These are phyloP conservation scores for Aspergillus olivimuriae DNA, from an alignment of 495 filamentous ascomycete genomes.

Conservation along the genomic window DNA sequence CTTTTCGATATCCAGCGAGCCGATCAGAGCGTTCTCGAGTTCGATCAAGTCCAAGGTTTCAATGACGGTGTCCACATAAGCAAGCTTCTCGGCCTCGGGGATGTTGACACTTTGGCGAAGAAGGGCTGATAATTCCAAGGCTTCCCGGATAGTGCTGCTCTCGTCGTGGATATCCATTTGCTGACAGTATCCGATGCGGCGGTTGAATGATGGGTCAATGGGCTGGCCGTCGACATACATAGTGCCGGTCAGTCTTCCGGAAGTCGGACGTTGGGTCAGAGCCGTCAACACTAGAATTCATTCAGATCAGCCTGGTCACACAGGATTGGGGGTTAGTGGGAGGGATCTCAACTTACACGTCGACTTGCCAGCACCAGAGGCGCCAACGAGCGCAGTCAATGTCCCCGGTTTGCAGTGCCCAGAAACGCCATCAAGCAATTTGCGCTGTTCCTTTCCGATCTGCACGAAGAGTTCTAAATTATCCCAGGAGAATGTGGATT, in stretches of 20 bases:
- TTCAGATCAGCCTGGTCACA: slow-evolving; percentile 1
- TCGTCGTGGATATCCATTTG: slow-evolving; percentile 86
- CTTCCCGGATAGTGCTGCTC: slow-evolving; percentile 75
- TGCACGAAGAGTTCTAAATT: slow-evolving; percentile 56
- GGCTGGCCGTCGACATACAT: slow-evolving; percentile 64
- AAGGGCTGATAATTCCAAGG: slow-evolving; percentile 78
- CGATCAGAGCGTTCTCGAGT: slow-evolving; percentile 79
- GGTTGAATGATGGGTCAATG: slow-evolving; percentile 66
- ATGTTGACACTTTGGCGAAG: slow-evolving; percentile 67
- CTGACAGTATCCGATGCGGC: slow-evolving; percentile 76
- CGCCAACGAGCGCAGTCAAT: slow-evolving; percentile 79
- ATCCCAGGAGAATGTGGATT: slow-evolving; percentile 45
- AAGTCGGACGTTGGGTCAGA: slow-evolving; percentile 65
- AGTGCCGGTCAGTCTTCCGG: slow-evolving; percentile 68
- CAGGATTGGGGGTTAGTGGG: not conserved
- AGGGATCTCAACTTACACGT: slow-evolving; percentile 49
- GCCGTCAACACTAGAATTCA: slow-evolving; percentile 57
- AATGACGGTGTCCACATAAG: slow-evolving; percentile 78
- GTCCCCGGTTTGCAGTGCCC: slow-evolving; percentile 75
- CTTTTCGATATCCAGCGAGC: slow-evolving; percentile 59
- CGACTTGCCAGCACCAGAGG: slow-evolving; percentile 79
- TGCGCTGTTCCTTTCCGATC: slow-evolving; percentile 57
- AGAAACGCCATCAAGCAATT: slow-evolving; percentile 61
- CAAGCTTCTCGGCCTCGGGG: slow-evolving; percentile 64
- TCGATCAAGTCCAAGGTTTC: slow-evolving; percentile 73